Base-by-base conservation (phyloP, 768 basidiomycete genomes). In the Phylloporus sp. region DNA sequence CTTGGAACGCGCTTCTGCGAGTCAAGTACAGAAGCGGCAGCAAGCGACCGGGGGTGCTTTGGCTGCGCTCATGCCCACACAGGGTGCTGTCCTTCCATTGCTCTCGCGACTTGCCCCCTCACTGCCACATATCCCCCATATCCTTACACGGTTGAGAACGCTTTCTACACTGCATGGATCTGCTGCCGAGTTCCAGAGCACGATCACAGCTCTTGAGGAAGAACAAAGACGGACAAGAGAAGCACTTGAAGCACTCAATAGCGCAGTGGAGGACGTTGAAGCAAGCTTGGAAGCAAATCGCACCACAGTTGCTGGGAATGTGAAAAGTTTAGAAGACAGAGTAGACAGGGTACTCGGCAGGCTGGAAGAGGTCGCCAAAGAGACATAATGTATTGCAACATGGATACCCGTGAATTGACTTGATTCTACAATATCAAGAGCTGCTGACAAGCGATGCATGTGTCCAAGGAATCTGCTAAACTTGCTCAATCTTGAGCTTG, bases 111-210 rank as follows among this genome's bases (percentile, higher is more conserved):
- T 91, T 0, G 79, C 79, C 5, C 89, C 87, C 0, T 77, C 82
- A 0, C 75, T 91, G 1, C 86, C 89, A 1, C 88, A 91, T 56
- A 87, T 91, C 39, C 89, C 95, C 2, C 92, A 97, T 59, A 86
- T 99, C 22, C 79, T 99, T 23, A 83, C 88, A 4, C 88, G 95
- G 13, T 71, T 99, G 32, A 83, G 91, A 34, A 94, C 93, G 10
- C 76, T 99, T 5, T 84, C 90, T 9, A 65, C 81, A 0, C 69
- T 99, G 53, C 95, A 99, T 62, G 77, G 85, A 0, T 84, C 88
- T 43, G 91, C 95, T 0, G 78, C 85, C 2, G 80, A 85, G 23
- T 94, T 97, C 60, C 80, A 86, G 46, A 76, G 73, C 20, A 81
- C 84, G 3, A 73, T 97, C 4, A 70, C 76, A 15, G 67, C 76